A percentile compares a stretch with the other conserved stretches of the same genome.
Evolutionary conservation across 805 yeast species (phyloP).

Genomic region (Limtongia smithiae): DNA sequence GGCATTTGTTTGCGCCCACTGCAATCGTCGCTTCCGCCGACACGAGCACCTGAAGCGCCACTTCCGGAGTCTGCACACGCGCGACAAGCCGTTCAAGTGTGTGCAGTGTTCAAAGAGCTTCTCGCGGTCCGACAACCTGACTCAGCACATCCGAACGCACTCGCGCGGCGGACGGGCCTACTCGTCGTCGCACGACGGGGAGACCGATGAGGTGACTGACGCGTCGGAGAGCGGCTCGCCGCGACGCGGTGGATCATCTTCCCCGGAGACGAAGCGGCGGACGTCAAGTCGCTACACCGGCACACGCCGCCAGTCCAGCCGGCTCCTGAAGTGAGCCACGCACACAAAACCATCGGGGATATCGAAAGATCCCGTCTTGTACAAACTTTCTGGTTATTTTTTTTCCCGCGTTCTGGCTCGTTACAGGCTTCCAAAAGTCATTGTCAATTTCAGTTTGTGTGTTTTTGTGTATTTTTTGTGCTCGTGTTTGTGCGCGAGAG

Average conservation of each 20-base stretch:
- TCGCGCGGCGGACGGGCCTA: slow-evolving; percentile 3
- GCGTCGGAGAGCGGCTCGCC: background rate
- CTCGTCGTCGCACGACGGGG: background rate
- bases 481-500: too few relatives aligned
- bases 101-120: slow-evolving; percentile 36
- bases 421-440: too few relatives aligned
- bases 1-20: slow-evolving; percentile 39
- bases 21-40: slow-evolving; percentile 41
- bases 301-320: background rate
- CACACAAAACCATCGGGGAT: too few relatives aligned
- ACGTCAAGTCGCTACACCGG: background rate
- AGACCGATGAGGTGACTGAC: background rate
- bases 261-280: background rate
- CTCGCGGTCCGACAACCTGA: slow-evolving; percentile 38
- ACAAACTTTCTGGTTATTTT: too few relatives aligned
- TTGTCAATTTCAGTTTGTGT: too few relatives aligned
- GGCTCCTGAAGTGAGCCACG: background rate
- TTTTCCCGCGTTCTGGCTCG: too few relatives aligned
- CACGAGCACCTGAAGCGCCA: slow-evolving; percentile 51
- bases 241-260: background rate
- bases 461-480: too few relatives aligned
- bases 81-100: slow-evolving; percentile 46
- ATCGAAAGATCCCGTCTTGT: too few relatives aligned
- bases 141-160: slow-evolving; percentile 38
- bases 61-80: slow-evolving; percentile 62